Percentiles rank a stretch among this genome's conserved stretches.
Evolutionary conservation across 441 rosid genomes (phyloP).

Genomic region (Metrosideros polymorpha): DNA sequence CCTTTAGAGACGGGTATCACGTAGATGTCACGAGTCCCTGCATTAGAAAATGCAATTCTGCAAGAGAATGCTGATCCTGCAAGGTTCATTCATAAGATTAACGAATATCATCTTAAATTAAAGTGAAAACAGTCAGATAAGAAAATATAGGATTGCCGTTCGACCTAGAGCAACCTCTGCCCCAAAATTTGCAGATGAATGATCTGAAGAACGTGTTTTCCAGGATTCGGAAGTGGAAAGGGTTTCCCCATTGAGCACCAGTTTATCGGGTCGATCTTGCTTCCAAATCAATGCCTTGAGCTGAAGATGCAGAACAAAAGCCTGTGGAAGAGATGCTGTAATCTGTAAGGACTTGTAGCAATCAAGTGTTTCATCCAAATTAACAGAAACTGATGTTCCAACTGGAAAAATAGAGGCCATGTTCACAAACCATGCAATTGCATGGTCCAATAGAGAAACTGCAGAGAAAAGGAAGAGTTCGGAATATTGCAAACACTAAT

Average conservation of each 20-base stretch:
- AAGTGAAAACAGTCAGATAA: not conserved
- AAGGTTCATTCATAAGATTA: not conserved
- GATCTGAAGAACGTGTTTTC: constrained; percentile 29
- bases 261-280: constrained; percentile 34
- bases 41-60: constrained; percentile 59
- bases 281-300: constrained; percentile 37
- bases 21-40: constrained; percentile 50
- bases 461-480: not conserved
- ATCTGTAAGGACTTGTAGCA: not conserved
- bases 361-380: not conserved
- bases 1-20: constrained; percentile 35
- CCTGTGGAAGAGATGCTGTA: constrained; percentile 16
- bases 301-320: constrained; percentile 51
- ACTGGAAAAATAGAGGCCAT: not conserved
- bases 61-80: constrained; percentile 52
- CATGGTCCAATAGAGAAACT: not conserved
- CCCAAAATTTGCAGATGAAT: constrained; percentile 55
- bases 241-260: constrained; percentile 11
- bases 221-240: constrained; percentile 23
- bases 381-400: not conserved
- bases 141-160: not conserved
- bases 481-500: not conserved
- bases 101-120: not conserved
- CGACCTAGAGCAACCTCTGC: constrained; percentile 60
- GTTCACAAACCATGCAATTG: not conserved